Conservation (phyloP, 2,329 filamentous ascomycete genomes). For the Trichoderma guizhouense region DNA sequence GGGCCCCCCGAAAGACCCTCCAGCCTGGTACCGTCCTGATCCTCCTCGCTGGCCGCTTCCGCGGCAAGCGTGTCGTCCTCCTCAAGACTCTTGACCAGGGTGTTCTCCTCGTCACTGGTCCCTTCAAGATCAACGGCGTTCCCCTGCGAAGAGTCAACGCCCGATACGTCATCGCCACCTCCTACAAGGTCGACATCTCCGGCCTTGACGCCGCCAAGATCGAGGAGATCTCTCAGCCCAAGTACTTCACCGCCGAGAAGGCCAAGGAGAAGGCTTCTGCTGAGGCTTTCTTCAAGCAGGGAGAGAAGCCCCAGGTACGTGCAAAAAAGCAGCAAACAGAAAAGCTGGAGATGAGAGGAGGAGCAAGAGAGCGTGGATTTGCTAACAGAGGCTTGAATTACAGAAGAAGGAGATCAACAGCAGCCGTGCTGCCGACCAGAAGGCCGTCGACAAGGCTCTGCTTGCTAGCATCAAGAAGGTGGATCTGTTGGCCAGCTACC, state of each 20-base stretch:
- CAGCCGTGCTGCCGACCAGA: conserved; percentile 94
- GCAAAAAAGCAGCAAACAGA: background rate
- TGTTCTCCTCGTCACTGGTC: conserved; percentile 97
- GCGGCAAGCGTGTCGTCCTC: conserved; percentile 98
- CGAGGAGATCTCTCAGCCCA: conserved; percentile 67
- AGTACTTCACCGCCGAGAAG: conserved; percentile 98
- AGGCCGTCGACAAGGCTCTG: conserved; percentile 95
- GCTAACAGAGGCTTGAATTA: conserved; percentile 31
- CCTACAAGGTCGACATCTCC: conserved; percentile 76
- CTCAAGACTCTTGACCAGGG: conserved; percentile 97
- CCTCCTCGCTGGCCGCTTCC: conserved; percentile 98
- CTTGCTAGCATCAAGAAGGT: conserved; percentile 98
- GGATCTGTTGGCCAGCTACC: conserved; percentile 88
- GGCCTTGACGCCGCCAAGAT: conserved; percentile 91
- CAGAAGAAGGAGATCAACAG: conserved; percentile 97
- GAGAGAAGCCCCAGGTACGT: conserved; percentile 93
- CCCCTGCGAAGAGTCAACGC: conserved; percentile 92
- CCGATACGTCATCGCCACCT: conserved; percentile 90
- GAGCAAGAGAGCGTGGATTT: background rate
- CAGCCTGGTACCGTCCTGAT: conserved; percentile 95
- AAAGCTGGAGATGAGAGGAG: background rate
- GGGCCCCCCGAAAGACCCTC: conserved; percentile 83
- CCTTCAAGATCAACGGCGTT: conserved; percentile 99
- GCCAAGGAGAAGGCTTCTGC: conserved; percentile 90
- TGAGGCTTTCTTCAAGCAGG: conserved; percentile 99